Conservation (phyloP, 2,329 filamentous ascomycete genomes). For the Cercospora sojina region DNA sequence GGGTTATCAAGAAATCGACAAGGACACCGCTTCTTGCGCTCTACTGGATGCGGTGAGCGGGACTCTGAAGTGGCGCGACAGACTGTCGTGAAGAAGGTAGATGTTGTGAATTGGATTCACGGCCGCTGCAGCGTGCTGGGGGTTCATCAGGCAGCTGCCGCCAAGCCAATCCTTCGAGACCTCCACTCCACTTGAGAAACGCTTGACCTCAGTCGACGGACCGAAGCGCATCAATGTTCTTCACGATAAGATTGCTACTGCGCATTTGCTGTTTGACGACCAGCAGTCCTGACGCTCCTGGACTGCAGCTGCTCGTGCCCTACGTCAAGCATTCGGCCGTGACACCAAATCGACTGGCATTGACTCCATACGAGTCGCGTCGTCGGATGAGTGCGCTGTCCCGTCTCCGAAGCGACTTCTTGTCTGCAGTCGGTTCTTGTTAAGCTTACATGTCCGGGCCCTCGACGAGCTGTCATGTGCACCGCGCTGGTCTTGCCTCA, state of each 20-base stretch:
- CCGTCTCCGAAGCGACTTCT: no score
- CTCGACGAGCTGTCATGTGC: neutral
- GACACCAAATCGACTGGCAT: no score
- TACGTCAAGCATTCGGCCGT: no score
- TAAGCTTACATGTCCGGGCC: no score
- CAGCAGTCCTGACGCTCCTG: no score
- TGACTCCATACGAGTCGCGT: no score
- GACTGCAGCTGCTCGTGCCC: no score
- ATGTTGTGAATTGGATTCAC: neutral
- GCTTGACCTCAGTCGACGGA: neutral
- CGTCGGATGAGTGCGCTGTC: no score
- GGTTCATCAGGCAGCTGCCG: neutral
- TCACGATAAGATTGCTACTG: no score
- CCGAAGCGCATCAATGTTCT: neutral
- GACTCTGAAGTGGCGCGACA: neutral
- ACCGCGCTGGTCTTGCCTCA: neutral
- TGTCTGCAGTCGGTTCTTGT: no score
- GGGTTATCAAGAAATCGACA: no score
- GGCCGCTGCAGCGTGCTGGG: neutral
- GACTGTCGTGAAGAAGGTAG: neutral
- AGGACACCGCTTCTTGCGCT: neutral
- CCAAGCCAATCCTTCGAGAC: constrained; percentile 4
- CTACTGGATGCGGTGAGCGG: neutral
- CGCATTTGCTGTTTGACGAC: no score
- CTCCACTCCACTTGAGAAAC: neutral